Evolutionary conservation across 2,329 filamentous ascomycete genomes (phyloP).

Genomic region (Emmonsia crescens): DNA sequence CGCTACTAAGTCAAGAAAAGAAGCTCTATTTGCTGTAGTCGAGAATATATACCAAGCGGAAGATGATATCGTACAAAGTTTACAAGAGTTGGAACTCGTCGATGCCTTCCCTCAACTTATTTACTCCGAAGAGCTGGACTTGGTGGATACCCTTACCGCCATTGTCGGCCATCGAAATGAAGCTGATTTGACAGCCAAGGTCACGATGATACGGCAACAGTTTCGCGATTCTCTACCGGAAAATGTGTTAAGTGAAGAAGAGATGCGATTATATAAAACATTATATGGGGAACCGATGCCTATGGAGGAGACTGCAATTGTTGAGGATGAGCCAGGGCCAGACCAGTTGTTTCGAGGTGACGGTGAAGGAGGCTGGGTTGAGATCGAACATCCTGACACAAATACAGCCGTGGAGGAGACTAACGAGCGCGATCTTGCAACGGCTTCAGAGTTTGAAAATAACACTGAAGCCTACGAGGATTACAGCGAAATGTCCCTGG

Average conservation of each 20-base stretch:
- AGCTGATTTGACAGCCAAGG: conserved; percentile 32
- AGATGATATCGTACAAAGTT: conserved; percentile 22
- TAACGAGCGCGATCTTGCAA: not conserved
- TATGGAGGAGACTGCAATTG: conserved; percentile 19
- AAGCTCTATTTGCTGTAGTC: conserved; percentile 26
- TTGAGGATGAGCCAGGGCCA: conserved; percentile 20
- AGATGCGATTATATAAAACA: conserved; percentile 65
- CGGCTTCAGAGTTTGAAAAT: not conserved
- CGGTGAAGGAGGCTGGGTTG: conserved; percentile 28
- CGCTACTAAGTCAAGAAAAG: conserved; percentile 20
- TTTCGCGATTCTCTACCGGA: conserved; percentile 70
- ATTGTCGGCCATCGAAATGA: conserved; percentile 23
- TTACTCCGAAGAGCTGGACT: conserved; percentile 17
- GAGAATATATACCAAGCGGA: conserved; percentile 29
- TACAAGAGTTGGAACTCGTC: conserved; percentile 26
- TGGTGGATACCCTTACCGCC: conserved; percentile 20
- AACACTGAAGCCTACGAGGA: conserved; percentile 7
- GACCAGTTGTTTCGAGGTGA: conserved; percentile 29
- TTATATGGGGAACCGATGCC: conserved; percentile 64
- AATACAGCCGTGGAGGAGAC: conserved; percentile 21
- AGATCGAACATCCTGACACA: conserved; percentile 18
- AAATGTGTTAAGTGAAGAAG: conserved; percentile 56
- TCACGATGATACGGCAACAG: conserved; percentile 59
- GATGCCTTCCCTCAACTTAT: conserved; percentile 19
- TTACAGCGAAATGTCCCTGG: conserved; percentile 8